phyloP scores from a whole-genome alignment of 83 land plant species.

The Thuja plicata region DNA sequence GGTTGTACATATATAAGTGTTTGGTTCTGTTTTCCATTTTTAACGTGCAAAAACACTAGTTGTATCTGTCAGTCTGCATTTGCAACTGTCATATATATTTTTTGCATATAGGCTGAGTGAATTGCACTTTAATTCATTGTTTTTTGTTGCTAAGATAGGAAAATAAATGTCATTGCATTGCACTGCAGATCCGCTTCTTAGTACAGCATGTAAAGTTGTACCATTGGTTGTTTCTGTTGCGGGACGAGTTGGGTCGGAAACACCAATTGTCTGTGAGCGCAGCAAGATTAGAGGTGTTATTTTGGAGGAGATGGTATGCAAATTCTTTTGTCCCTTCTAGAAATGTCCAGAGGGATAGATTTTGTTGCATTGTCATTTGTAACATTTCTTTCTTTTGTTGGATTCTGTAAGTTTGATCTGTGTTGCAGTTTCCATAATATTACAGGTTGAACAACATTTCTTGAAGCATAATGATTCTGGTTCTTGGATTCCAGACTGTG shows the following conservation, averaged over 20 bases:
- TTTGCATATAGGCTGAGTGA: background rate
- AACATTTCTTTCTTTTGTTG: background rate
- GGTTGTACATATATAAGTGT: background rate
- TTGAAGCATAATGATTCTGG: slow-evolving; percentile 98
- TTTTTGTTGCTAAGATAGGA: slow-evolving; percentile 1
- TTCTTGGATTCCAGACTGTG: slow-evolving; percentile 98
- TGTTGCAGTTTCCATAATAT: background rate
- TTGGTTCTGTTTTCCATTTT: background rate
- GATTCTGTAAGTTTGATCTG: background rate
- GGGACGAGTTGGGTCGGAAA: slow-evolving; percentile 93
- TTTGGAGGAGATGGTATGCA: slow-evolving; percentile 86
- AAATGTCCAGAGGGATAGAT: background rate
- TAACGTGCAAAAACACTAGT: background rate
- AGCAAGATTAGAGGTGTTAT: slow-evolving; percentile 95
- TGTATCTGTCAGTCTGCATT: background rate
- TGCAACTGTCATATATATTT: background rate
- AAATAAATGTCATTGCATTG: background rate
- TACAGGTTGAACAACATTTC: slow-evolving; percentile 92
- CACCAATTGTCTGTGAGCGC: slow-evolving; percentile 83
- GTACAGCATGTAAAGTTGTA: slow-evolving; percentile 75
- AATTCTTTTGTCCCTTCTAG: slow-evolving; percentile 14
- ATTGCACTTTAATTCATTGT: background rate
- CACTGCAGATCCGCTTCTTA: slow-evolving; percentile 64
- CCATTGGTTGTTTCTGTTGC: slow-evolving; percentile 90
- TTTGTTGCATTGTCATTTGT: background rate